These are phyloP conservation scores for Tolypocladium capitatum DNA, from an alignment of 2,329 filamentous ascomycete species.

Conservation along the genomic window DNA sequence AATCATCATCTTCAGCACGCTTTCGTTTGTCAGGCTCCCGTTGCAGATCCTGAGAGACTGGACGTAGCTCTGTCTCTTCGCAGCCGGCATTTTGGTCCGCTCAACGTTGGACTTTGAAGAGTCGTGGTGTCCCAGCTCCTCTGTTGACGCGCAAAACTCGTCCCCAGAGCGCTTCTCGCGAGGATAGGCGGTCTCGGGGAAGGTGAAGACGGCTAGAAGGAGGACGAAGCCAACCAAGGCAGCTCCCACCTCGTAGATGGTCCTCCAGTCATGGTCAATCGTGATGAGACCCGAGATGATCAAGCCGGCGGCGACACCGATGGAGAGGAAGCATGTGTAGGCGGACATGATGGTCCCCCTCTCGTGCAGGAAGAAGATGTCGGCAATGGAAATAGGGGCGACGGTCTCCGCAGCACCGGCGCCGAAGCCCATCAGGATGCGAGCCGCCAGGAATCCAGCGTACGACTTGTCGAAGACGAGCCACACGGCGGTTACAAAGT, in stretches of 20 bases:
- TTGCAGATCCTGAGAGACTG: slow-evolving; percentile 26
- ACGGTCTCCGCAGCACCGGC: slow-evolving; percentile 39
- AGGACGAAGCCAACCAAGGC: slow-evolving; percentile 35
- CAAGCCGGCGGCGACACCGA: slow-evolving; percentile 28
- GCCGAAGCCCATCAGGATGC: slow-evolving; percentile 39
- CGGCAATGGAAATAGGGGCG: slow-evolving; percentile 37
- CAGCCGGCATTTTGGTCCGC: slow-evolving; percentile 1
- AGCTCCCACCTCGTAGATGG: slow-evolving; percentile 36
- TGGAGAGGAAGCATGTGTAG: slow-evolving; percentile 26
- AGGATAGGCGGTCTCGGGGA: slow-evolving; percentile 40
- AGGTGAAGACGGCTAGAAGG: slow-evolving; percentile 35
- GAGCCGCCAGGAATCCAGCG: slow-evolving; percentile 27
- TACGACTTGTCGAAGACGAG: slow-evolving; percentile 28
- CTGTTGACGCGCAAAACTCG: neutral
- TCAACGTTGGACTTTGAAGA: slow-evolving; percentile 8
- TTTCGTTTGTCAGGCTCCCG: slow-evolving; percentile 29
- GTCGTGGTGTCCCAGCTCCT: slow-evolving; percentile 3
- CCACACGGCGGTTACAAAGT: slow-evolving; percentile 27
- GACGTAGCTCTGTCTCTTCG: slow-evolving; percentile 17
- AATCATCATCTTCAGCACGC: slow-evolving; percentile 30
- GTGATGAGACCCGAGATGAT: slow-evolving; percentile 34
- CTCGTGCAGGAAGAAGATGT: slow-evolving; percentile 45
- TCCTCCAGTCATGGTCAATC: slow-evolving; percentile 32
- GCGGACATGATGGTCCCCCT: slow-evolving; percentile 36
- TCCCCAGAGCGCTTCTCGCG: slow-evolving; percentile 11